These are phyloP conservation scores for Phytophthora tentaculata DNA, from an alignment of 352 stramenopile species.

Conservation along the genomic window DNA sequence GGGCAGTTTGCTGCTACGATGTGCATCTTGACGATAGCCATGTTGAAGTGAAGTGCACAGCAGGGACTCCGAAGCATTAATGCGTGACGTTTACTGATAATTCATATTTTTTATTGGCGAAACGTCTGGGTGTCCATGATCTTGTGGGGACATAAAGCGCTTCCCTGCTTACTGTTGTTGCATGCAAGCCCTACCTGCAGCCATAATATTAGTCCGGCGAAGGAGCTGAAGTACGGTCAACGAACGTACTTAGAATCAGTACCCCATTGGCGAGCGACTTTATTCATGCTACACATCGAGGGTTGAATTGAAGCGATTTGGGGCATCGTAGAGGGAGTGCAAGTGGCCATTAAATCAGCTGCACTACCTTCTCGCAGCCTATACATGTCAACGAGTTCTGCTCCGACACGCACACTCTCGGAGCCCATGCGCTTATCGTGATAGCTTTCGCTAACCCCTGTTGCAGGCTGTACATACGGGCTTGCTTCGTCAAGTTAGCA, in stretches of 20 bases:
- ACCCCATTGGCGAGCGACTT: constrained; percentile 2
- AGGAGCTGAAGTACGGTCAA: neutral
- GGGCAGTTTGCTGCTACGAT: neutral
- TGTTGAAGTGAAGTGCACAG: constrained; percentile 36
- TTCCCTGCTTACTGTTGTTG: neutral
- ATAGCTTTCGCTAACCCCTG: neutral
- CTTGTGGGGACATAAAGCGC: neutral
- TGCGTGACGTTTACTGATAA: no score
- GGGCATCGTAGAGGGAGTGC: neutral
- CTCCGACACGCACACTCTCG: neutral
- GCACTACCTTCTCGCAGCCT: neutral
- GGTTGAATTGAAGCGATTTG: neutral
- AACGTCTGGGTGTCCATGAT: neutral
- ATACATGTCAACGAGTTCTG: neutral
- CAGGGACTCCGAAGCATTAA: constrained; percentile 6
- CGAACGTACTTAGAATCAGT: neutral
- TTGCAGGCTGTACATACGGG: neutral
- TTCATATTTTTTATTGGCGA: no score
- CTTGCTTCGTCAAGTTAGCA: neutral
- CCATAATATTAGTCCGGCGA: neutral
- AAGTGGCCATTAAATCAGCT: neutral
- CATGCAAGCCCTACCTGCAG: neutral
- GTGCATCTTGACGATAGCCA: constrained; percentile 13
- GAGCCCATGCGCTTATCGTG: neutral
- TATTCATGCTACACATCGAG: neutral